Evolutionary conservation across 2,329 filamentous ascomycete genomes (phyloP).

Genomic region (Fusarium protoensiforme): DNA sequence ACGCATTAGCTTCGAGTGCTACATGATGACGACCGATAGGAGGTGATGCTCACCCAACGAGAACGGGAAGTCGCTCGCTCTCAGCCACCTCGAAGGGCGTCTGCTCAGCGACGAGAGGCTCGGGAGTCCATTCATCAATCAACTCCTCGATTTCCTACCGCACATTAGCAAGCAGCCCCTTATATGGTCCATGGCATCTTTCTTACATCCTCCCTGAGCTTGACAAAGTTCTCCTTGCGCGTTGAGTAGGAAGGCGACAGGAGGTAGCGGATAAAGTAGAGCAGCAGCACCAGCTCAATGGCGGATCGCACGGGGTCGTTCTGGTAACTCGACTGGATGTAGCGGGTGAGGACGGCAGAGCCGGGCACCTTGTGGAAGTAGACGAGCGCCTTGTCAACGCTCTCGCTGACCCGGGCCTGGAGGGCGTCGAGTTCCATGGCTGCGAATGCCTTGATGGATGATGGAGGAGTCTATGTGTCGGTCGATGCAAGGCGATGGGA

Average conservation of each 20-base stretch:
- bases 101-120: conserved; percentile 83
- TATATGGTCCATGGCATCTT: not conserved
- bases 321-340: conserved; percentile 97
- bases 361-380: conserved; percentile 92
- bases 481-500: not conserved
- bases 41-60: conserved; percentile 75
- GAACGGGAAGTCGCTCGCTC: conserved; percentile 85
- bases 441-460: not conserved
- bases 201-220: conserved; percentile 79
- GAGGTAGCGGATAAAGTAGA: conserved; percentile 95
- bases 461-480: not conserved
- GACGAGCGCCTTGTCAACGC: conserved; percentile 64
- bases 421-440: conserved; percentile 73
- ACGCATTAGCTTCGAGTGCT: not conserved
- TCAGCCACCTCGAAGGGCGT: conserved; percentile 83
- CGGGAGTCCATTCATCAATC: conserved; percentile 95
- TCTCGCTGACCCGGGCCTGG: conserved; percentile 61
- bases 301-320: conserved; percentile 94
- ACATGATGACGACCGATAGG: not conserved
- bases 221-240: conserved; percentile 88
- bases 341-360: conserved; percentile 92
- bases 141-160: conserved; percentile 90
- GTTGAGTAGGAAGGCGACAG: conserved; percentile 93
- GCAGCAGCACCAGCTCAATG: conserved; percentile 91
- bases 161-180: conserved; percentile 5